Evolutionary conservation across 2,329 filamentous ascomycete genomes (phyloP).

Genomic region (Phyllosticta paracitricarpa): DNA sequence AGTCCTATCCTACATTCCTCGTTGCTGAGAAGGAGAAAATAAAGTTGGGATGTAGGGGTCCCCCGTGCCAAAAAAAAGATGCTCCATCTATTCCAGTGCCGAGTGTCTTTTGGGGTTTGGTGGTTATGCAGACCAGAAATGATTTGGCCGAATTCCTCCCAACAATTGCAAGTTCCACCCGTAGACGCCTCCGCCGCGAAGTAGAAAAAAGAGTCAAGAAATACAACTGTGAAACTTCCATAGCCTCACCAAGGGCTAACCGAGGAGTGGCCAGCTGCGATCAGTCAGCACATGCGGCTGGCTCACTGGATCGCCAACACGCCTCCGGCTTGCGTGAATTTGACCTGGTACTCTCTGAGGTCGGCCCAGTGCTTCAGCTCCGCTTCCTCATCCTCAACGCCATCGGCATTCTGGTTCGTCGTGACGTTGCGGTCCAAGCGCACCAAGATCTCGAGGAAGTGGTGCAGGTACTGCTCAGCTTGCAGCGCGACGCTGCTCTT

Average conservation of each 20-base stretch:
- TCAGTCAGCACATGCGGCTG: not conserved
- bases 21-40: no score
- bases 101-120: no score
- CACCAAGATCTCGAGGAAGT: slow-evolving; percentile 64
- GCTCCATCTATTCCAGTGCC: not conserved
- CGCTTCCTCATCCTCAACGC: slow-evolving; percentile 55
- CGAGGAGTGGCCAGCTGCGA: not conserved
- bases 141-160: no score
- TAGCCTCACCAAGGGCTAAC: no score
- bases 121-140: no score
- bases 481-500: slow-evolving; percentile 44
- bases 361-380: slow-evolving; percentile 71
- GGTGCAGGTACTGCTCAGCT: slow-evolving; percentile 61
- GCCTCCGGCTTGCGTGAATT: slow-evolving; percentile 58
- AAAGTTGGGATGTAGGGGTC: no score
- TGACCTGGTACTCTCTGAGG: slow-evolving; percentile 65
- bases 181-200: no score
- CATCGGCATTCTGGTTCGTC: slow-evolving; percentile 12
- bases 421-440: slow-evolving; percentile 20
- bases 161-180: no score
- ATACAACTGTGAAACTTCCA: no score
- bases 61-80: no score
- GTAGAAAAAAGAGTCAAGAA: no score
- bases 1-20: no score
- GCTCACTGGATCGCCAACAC: slow-evolving; percentile 4